phyloP scores from a whole-genome alignment of 139 green algal species.

The Asterochloris erici region DNA sequence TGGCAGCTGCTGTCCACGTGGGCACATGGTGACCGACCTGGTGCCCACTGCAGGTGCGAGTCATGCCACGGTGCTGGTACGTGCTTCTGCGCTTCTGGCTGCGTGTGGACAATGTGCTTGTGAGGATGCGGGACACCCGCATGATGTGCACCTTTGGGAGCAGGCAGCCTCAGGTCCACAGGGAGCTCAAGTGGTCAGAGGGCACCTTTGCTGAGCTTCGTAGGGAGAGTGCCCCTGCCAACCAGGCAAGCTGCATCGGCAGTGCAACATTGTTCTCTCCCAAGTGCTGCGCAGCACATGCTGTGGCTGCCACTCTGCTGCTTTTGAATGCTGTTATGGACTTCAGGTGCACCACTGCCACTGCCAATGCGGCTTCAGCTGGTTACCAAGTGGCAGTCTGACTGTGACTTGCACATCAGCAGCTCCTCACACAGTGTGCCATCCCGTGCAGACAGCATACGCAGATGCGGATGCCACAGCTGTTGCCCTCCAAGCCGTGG shows the following conservation, averaged over 20 bases:
- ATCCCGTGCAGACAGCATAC: slow-evolving; percentile 43
- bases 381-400: background rate
- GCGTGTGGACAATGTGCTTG: slow-evolving; percentile 75
- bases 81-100: slow-evolving; percentile 85
- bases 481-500: slow-evolving; percentile 48
- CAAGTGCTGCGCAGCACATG: background rate
- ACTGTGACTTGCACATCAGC: background rate
- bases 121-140: slow-evolving; percentile 76
- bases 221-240: slow-evolving; percentile 41
- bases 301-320: background rate
- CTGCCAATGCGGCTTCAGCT: too few relatives aligned
- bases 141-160: slow-evolving; percentile 53
- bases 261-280: too few relatives aligned
- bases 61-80: slow-evolving; percentile 88
- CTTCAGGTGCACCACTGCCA: too few relatives aligned
- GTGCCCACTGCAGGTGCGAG: slow-evolving; percentile 27
- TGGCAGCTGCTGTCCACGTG: too few relatives aligned
- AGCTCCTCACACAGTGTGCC: background rate
- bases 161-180: background rate
- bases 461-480: slow-evolving; percentile 55
- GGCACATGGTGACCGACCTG: background rate
- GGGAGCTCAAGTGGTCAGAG: slow-evolving; percentile 61
- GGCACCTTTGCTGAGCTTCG: slow-evolving; percentile 57
- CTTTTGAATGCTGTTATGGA: background rate
- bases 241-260: slow-evolving; percentile 19